Evolutionary conservation across 257 asterid genomes (phyloP).

Genomic region (Thymus mandschuricus): DNA sequence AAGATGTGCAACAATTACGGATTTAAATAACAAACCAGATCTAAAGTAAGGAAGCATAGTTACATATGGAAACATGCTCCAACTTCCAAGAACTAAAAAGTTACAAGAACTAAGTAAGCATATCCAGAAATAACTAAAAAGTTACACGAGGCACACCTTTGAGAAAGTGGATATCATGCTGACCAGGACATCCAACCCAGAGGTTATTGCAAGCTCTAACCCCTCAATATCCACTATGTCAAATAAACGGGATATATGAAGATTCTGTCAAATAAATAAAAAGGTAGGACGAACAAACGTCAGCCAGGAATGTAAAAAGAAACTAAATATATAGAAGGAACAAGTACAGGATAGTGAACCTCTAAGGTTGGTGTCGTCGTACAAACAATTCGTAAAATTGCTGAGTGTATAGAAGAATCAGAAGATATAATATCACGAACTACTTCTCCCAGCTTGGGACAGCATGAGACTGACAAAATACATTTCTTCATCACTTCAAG

Average conservation of each 20-base stretch:
- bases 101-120: conserved; percentile 4
- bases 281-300: conserved; percentile 30
- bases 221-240: conserved; percentile 86
- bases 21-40: conserved; percentile 14
- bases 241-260: conserved; percentile 69
- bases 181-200: conserved; percentile 74
- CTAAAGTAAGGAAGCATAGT: neutral
- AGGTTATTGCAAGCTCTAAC: conserved; percentile 65
- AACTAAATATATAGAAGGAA: conserved; percentile 21
- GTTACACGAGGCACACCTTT: conserved; percentile 50
- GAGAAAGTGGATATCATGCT: conserved; percentile 59
- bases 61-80: too few relatives aligned
- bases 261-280: conserved; percentile 52
- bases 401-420: conserved; percentile 86
- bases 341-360: conserved; percentile 50
- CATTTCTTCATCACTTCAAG: conserved; percentile 84
- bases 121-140: neutral
- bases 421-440: conserved; percentile 62
- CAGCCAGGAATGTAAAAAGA: conserved; percentile 24
- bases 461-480: conserved; percentile 48
- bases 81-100: neutral
- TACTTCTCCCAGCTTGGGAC: conserved; percentile 59
- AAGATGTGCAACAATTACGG: neutral
- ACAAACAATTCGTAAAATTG: conserved; percentile 82
- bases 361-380: conserved; percentile 72